Evolutionary conservation across 2,329 filamentous ascomycete species (phyloP), one percentile per base, ranked within the genome.

Genomic region (Ophiostoma fasciatum): DNA sequence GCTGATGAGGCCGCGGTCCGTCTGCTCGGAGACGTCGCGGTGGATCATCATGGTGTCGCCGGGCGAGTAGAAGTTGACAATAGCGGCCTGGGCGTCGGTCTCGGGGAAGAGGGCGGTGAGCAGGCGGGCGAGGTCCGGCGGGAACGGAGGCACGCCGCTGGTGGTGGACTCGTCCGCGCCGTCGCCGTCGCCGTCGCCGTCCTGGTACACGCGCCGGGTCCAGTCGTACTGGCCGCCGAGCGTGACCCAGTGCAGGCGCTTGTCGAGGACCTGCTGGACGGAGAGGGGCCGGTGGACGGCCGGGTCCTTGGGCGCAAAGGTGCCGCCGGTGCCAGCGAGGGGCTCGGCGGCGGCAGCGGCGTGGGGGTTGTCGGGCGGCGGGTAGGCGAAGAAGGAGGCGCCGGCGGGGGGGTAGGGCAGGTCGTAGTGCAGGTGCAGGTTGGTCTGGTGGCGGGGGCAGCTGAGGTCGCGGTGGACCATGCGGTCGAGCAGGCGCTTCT

Each of bases 221-320:
- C 88, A 96, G 60, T 96, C 82, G 55, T 96, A 96, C 55, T 96
- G 90, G 0, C 85, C 88, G 33, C 90, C 90, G 3, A 98, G 70
- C 0, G 88, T 96, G 28, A 92, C 72, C 90, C 90, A 98, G 46
- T 88, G 83, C 18, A 96, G 68, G 42, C 82, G 87, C 43, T 78
- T 80, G 39, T 77, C 71, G 29, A 96, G 64, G 21, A 88, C 72
- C 49, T 78, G 76, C 11, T 70, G 63, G 36, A 81, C 63, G 3
- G 71, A 68, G 9, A 94, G 62, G 3, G 82, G 67, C 42, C 78
- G 82, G 57, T 94, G 87, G n/a, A 85, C 58, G 1, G 55, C 45
- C 1, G 80, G 64, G 48, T 93, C 75, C 37, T 81, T 80, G 7
- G 88, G 83, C 19, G 44, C 52, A 48, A 78, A 74, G 27, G 61